Base-by-base conservation (phyloP, 2,329 filamentous ascomycete species). In the Colletotrichum aenigma region DNA sequence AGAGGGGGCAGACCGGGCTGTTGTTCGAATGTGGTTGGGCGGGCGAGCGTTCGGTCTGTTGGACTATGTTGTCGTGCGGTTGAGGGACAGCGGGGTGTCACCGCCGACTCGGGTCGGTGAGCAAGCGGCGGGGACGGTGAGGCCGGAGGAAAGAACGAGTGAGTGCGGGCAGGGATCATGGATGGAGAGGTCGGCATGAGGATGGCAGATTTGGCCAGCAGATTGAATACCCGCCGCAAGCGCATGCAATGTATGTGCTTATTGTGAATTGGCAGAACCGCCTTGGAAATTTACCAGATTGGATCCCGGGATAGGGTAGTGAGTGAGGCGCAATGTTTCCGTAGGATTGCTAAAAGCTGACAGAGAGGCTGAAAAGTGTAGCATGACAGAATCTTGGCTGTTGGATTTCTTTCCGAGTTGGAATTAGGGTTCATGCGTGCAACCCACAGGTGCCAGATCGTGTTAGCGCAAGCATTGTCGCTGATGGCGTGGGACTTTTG, bases 101-200 rank as follows among this genome's bases (percentile, higher is more conserved):
- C 66, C 66, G 66, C 66, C 66, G 55, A 69, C 61, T 69, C 52
- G 66, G 66, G 16, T 69, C 66, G 52, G 66, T 60, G 48, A 67
- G 48, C 16, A 30, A 67, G 18, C 13, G 30, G 43, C n/a, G 43
- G 30, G 60, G 26, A 56, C 26, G 52, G 26, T 24, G 32, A 16
- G 52, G 55, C 30, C 8, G 28, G 48, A 38, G 56, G 18, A 43
- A 26, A 15, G 12, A 16, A 52, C 34, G 55, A 56, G 36, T 30
- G 24, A 16, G 66, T n/a, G 30, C 7, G 26, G 67, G 36, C 67
- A 70, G 67, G 56, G 67, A 52, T 62, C 67, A 70, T 62, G 56
- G 67, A 70, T 62, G 10, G 28, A 61, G 34, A 21, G 12, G 34
- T 26, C 24, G 34, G 67, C 67, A 70, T 70, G 36, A 43, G 32